A percentile compares a stretch with the other conserved stretches of the same genome.
Conservation (phyloP, 2,329 filamentous ascomycete genomes). For the Penicillium griseofulvum region DNA sequence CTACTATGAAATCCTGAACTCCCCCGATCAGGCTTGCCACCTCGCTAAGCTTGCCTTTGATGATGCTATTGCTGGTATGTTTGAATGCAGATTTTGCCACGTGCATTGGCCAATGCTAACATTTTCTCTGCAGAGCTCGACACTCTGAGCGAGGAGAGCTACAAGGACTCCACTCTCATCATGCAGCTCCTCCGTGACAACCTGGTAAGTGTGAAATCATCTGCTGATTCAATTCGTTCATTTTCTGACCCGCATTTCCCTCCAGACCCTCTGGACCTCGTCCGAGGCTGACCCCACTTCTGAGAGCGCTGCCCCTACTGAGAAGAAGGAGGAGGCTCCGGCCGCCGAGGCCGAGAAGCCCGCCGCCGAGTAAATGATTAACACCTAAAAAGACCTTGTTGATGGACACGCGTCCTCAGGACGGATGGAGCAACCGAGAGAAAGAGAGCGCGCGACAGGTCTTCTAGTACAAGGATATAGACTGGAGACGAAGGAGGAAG, state of each 20-base stretch:
- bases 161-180: constrained; percentile 98
- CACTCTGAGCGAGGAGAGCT: constrained; percentile 96
- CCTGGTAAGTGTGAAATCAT: constrained; percentile 60
- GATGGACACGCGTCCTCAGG: constrained; percentile 33
- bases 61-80: constrained; percentile 83
- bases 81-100: background rate
- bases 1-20: constrained; percentile 99
- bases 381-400: constrained; percentile 30
- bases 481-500: constrained; percentile 9
- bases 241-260: constrained; percentile 19
- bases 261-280: constrained; percentile 96
- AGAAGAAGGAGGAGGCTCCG: constrained; percentile 46
- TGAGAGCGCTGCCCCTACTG: constrained; percentile 44
- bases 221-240: background rate
- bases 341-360: constrained; percentile 44
- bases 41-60: constrained; percentile 95
- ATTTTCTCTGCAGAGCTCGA: constrained; percentile 71
- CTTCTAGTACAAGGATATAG: constrained; percentile 14
- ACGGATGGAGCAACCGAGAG: constrained; percentile 21
- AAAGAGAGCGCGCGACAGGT: constrained; percentile 15
- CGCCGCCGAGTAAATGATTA: constrained; percentile 44
- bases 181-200: constrained; percentile 99
- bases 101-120: constrained; percentile 23
- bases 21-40: constrained; percentile 96
- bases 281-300: constrained; percentile 87